Evolutionary conservation across 2,329 filamentous ascomycete genomes (phyloP).

Genomic region (Geoglossum cookeanum): DNA sequence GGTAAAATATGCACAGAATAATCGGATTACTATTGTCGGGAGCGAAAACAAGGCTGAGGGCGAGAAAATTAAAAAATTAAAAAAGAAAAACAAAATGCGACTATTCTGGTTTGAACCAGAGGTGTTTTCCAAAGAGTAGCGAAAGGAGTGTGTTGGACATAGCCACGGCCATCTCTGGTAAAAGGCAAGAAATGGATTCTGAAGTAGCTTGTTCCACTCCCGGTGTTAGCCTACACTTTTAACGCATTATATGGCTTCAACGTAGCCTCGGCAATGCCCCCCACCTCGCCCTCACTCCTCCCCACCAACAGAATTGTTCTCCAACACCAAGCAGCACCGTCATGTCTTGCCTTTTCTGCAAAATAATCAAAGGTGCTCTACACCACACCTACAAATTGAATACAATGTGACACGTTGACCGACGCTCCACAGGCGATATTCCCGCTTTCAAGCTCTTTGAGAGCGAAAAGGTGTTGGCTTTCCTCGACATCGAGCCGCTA

Average conservation of each 20-base stretch:
- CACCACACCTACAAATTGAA: neutral
- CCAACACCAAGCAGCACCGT: neutral
- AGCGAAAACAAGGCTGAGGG: too few species aligned
- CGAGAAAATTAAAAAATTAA: neutral
- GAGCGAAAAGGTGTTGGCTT: slow-evolving; percentile 80
- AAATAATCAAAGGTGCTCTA: slow-evolving; percentile 71
- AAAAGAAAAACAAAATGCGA: slow-evolving; percentile 18
- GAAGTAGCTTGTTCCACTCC: slow-evolving; percentile 51
- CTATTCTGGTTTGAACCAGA: slow-evolving; percentile 26
- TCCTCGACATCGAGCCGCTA: slow-evolving; percentile 87
- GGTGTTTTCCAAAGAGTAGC: slow-evolving; percentile 35
- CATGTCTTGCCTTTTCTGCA: slow-evolving; percentile 86
- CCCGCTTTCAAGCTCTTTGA: slow-evolving; percentile 94
- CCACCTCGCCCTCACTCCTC: neutral
- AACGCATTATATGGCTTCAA: neutral
- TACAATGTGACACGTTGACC: neutral
- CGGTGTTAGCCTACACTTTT: slow-evolving; percentile 11
- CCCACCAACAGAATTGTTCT: neutral
- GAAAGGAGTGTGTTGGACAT: slow-evolving; percentile 38
- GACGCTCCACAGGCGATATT: slow-evolving; percentile 57
- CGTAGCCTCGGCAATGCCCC: neutral
- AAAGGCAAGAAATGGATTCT: slow-evolving; percentile 64
- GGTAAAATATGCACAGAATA: too few species aligned
- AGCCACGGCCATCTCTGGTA: slow-evolving; percentile 62
- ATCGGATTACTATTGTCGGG: too few species aligned